phyloP scores from a whole-genome alignment of 1,284 basidiomycete genomes.

The Coniferiporia sulphurascens region DNA sequence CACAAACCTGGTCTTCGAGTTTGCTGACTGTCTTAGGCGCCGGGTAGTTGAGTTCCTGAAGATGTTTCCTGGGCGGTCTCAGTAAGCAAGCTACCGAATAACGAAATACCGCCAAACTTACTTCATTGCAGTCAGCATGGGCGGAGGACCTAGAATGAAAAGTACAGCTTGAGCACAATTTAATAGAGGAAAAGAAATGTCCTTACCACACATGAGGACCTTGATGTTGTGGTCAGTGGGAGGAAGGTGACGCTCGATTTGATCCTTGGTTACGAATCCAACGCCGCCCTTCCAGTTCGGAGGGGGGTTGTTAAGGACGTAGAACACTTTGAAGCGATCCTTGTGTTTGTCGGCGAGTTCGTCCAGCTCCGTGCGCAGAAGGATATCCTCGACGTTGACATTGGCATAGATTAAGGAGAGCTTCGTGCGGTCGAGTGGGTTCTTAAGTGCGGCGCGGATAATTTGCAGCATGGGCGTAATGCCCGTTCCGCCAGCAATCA shows the following conservation, averaged over 20 bases:
- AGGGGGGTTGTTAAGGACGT: slow-evolving; percentile 93
- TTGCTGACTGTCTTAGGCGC: slow-evolving; percentile 90
- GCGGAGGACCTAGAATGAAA: slow-evolving; percentile 63
- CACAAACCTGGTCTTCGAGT: slow-evolving; percentile 78
- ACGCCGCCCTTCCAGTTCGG: slow-evolving; percentile 81
- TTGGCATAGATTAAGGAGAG: slow-evolving; percentile 94
- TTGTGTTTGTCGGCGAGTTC: slow-evolving; percentile 65
- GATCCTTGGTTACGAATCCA: slow-evolving; percentile 93
- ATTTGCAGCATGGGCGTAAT: slow-evolving; percentile 99
- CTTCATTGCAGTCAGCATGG: slow-evolving; percentile 98
- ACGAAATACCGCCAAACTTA: slow-evolving; percentile 35
- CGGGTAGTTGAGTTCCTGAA: slow-evolving; percentile 84
- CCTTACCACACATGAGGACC: slow-evolving; percentile 72
- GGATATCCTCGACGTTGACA: slow-evolving; percentile 83
- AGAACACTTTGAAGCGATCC: slow-evolving; percentile 77
- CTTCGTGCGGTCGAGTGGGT: slow-evolving; percentile 79
- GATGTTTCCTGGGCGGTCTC: slow-evolving; percentile 63
- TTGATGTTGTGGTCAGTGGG: slow-evolving; percentile 65
- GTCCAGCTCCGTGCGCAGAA: slow-evolving; percentile 85
- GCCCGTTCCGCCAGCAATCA: slow-evolving; percentile 96
- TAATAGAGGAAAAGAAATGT: slow-evolving; percentile 28
- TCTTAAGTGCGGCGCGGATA: slow-evolving; percentile 84
- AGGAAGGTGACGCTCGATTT: slow-evolving; percentile 76
- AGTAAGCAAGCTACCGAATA: background rate
- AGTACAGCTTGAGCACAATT: slow-evolving; percentile 2